Evolutionary conservation across 2,329 filamentous ascomycete genomes (phyloP).

Genomic region (Orbilia quercus): DNA sequence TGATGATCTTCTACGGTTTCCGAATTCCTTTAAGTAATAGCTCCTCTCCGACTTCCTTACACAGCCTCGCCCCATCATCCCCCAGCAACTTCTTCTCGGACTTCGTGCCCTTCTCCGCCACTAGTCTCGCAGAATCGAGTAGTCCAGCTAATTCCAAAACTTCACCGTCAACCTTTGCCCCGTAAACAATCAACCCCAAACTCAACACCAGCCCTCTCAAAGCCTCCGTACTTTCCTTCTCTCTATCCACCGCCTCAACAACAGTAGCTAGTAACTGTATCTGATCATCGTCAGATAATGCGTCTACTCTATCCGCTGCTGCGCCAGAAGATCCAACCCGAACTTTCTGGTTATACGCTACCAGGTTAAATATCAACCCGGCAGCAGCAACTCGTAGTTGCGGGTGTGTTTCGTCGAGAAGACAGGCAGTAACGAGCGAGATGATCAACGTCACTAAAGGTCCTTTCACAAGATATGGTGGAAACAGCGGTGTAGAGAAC

Average conservation of each 20-base stretch:
- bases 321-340: constrained; percentile 63
- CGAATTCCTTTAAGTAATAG: constrained; percentile 63
- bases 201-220: constrained; percentile 80
- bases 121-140: constrained; percentile 77
- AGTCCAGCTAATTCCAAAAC: constrained; percentile 81
- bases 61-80: constrained; percentile 67
- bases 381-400: constrained; percentile 84
- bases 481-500: constrained; percentile 79
- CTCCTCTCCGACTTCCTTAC: constrained; percentile 67
- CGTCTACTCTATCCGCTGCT: constrained; percentile 69
- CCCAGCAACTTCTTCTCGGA: constrained; percentile 64
- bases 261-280: constrained; percentile 84
- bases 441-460: constrained; percentile 71
- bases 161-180: constrained; percentile 75
- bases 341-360: constrained; percentile 73
- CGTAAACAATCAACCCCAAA: constrained; percentile 80
- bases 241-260: constrained; percentile 75
- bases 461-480: constrained; percentile 71
- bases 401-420: constrained; percentile 79
- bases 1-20: constrained; percentile 27
- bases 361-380: constrained; percentile 84
- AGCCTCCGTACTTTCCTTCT: constrained; percentile 72
- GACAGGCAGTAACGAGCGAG: constrained; percentile 77
- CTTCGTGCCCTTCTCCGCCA: constrained; percentile 70
- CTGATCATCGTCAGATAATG: constrained; percentile 75